Evolutionary conservation across 345 rosid genomes (phyloP), one percentile per base, ranked within the genome.

Genomic region (Populus euphratica): DNA sequence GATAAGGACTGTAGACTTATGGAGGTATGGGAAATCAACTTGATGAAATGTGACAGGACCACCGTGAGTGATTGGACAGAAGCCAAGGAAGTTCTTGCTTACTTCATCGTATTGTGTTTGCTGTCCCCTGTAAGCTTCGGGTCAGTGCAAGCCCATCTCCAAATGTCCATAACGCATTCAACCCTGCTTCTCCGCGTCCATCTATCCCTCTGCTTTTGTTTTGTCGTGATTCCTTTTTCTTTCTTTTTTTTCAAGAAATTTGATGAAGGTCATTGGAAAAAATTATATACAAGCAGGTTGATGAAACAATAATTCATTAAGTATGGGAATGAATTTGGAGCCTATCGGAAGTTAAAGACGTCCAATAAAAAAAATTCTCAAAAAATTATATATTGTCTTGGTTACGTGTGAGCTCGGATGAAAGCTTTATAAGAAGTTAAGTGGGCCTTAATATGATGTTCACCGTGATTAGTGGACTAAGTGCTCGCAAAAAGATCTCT

Each of bases 401-500:
- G 62, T 10, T 21, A 2, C 25, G 62, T 54, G 62, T 54, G 62
- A 21, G 16, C 6, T n/a, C 5, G 29, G 29, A 59, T 59, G 27
- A 59, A 59, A 10, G 64, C 5, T 10, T 59, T 9, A 1, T 23
- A 11, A n/a, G 12, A 70, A 59, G 79, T 59, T 38, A 39, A 69
- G 79, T 70, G 68, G 33, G 59, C 4, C 14, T 29, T 56, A 8
- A 49, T 8, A 41, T 35, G 25, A 71, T 77, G 14, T 44, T 63
- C 27, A 5, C 75, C 81, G 77, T 66, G 72, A 78, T 78, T 73
- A 66, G 35, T 39, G 81, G 76, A 27, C 31, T 27, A 43, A 73
- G 56, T 72, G 76, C 67, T 66, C 39, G 5, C 10, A 6, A 47
- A 69, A 31, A 25, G 31, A 39, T 17, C 50, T 65, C 5, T 39